These are phyloP conservation scores for Stachybotrys echinatus DNA, from an alignment of 2,329 filamentous ascomycete genomes.

Conservation along the genomic window DNA sequence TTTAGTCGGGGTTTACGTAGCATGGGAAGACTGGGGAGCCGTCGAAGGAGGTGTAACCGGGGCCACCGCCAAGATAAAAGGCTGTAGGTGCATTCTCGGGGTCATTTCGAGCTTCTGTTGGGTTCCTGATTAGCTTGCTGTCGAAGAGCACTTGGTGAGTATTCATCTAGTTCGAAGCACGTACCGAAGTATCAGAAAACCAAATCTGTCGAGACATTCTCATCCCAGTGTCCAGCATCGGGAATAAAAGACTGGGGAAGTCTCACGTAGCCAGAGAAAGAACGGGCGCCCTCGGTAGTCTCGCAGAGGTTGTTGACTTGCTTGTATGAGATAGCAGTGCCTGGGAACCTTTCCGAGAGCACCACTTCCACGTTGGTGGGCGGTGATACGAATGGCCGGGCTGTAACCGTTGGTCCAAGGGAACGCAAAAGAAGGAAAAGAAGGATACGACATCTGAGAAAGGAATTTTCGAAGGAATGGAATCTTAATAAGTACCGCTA, in stretches of 20 bases:
- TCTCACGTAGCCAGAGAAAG: slow-evolving; percentile 16
- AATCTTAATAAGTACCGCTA: too few relatives aligned
- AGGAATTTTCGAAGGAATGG: too few relatives aligned
- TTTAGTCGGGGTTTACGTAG: slow-evolving; percentile 40
- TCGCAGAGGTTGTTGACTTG: slow-evolving; percentile 17
- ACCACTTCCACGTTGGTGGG: too few relatives aligned
- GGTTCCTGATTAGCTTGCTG: neutral
- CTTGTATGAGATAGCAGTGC: slow-evolving; percentile 16
- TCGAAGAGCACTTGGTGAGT: neutral
- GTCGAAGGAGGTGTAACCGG: slow-evolving; percentile 55
- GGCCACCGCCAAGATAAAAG: slow-evolving; percentile 62
- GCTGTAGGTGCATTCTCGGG: slow-evolving; percentile 16
- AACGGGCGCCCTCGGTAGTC: slow-evolving; percentile 13
- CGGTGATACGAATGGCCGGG: too few relatives aligned
- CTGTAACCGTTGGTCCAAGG: too few relatives aligned
- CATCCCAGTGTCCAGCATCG: slow-evolving; percentile 11
- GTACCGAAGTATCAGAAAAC: slow-evolving; percentile 40
- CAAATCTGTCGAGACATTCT: slow-evolving; percentile 16
- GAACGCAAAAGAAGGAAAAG: too few relatives aligned
- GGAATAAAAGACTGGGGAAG: slow-evolving; percentile 19
- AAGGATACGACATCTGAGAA: too few relatives aligned
- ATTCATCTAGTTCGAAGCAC: too few relatives aligned
- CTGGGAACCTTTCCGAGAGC: slow-evolving; percentile 5
- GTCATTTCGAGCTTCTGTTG: slow-evolving; percentile 25
- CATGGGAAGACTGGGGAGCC: slow-evolving; percentile 52